Evolutionary conservation across 495 filamentous ascomycete genomes (phyloP), one percentile per base, ranked within the genome.

Genomic region (Aspergillus hancockii): DNA sequence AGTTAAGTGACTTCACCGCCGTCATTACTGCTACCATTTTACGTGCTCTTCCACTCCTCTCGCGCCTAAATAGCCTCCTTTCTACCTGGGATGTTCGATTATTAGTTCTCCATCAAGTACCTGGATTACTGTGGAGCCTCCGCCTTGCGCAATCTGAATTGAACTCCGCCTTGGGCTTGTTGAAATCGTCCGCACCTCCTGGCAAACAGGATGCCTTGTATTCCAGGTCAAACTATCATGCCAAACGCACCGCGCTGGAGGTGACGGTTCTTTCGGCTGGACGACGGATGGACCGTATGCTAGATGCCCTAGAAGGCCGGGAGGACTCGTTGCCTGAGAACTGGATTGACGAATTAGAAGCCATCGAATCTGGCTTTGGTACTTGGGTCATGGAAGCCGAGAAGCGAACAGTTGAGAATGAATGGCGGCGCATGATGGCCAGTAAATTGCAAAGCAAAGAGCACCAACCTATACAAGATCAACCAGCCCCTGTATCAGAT

Each of bases 341-440:
- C 19, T 98, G 95, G 95, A 84, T 97, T 49, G 90, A 93, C 57
- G 79, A 86, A 8, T 83, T 98, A 64, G 95, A 98, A 67, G 69
- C 71, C 0, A 73, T 97, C 14, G 95, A 98, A 65, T 78, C 83
- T 12, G 83, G 88, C n/a, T 96, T 92, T 72, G 82, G 84, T 8
- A 76, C 83, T 14, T 98, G 94, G 95, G 85, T 84, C 14, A 82
- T 84, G 18, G 74, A 84, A 54, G 75, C 75, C 43, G 78, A 80
- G 56, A 69, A 69, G 53, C 70, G 73, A 34, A 70, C 74, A 28
- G 64, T 83, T 31, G 74, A 77, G 21, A 79, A 71, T 19, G 81
- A 79, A 61, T 77, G 75, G 71, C 63, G 66, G 31, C 68, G 66
- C 38, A 55, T 60, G 32, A 63, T 68, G 23, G 28, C 57, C 8